phyloP scores from a whole-genome alignment of 805 yeast species.

The Spathaspora passalidarum region DNA sequence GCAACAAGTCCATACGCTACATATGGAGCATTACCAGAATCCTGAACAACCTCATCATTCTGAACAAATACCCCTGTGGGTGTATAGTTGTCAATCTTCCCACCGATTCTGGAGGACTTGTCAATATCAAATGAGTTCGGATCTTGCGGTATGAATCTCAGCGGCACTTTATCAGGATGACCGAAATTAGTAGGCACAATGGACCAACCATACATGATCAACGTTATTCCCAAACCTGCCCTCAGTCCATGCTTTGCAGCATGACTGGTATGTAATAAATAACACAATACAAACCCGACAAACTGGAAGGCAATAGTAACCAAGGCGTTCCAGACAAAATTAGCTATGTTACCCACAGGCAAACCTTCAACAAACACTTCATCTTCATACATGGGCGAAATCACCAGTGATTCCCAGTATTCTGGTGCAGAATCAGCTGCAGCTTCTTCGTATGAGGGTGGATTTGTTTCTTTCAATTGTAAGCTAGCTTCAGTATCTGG shows the following conservation, averaged over 20 bases:
- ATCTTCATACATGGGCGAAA: conserved; percentile 77
- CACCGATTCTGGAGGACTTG: conserved; percentile 23
- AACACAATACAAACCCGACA: conserved; percentile 88
- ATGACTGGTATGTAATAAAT: conserved; percentile 89
- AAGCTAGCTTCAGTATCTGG: conserved; percentile 53
- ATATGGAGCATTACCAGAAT: conserved; percentile 32
- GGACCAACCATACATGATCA: conserved; percentile 59
- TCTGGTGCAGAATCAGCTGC: conserved; percentile 94
- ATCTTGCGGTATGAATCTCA: conserved; percentile 29
- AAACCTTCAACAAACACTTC: conserved; percentile 92
- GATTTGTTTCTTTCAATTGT: conserved; percentile 49
- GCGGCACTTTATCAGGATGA: conserved; percentile 31
- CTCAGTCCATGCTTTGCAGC: conserved; percentile 96
- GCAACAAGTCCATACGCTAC: conserved; percentile 63
- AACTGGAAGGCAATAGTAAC: conserved; percentile 92
- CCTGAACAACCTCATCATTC: background rate
- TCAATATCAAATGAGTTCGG: conserved; percentile 33
- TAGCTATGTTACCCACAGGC: conserved; percentile 91
- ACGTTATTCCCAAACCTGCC: conserved; percentile 85
- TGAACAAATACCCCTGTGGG: conserved; percentile 11
- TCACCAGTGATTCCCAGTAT: conserved; percentile 89
- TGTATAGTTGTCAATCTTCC: conserved; percentile 26
- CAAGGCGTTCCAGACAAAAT: conserved; percentile 83
- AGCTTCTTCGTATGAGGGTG: conserved; percentile 92
- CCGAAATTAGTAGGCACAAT: conserved; percentile 41